A percentile compares a stretch with the other conserved stretches of the same genome.
Evolutionary conservation across 192 early-diverging fungal genomes (phyloP).

Genomic region (Coemansia sp.): DNA sequence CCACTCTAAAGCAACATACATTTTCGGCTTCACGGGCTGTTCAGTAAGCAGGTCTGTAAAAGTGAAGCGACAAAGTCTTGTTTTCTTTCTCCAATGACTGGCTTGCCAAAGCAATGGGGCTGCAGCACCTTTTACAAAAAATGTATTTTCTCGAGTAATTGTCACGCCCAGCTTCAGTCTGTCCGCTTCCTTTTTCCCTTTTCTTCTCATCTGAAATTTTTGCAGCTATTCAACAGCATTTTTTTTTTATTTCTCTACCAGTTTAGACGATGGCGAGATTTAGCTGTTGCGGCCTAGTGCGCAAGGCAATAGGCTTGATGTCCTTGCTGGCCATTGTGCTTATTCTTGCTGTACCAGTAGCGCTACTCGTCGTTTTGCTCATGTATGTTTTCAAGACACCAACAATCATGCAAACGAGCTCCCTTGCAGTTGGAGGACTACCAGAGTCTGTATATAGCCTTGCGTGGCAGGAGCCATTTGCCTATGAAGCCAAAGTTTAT

Average conservation of each 20-base stretch:
- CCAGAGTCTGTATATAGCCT: background rate
- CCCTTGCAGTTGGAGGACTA: background rate
- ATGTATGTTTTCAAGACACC: background rate
- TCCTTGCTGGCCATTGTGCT: background rate
- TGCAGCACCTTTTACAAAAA: background rate
- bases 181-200: background rate
- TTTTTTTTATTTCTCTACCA: background rate
- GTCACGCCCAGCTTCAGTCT: no score
- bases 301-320: background rate
- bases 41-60: no score
- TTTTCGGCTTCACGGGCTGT: no score
- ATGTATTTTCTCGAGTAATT: background rate
- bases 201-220: no score
- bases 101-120: background rate
- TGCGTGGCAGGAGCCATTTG: slow-evolving; percentile 14
- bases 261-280: background rate
- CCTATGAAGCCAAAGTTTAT: slow-evolving; percentile 14
- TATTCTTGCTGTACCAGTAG: background rate
- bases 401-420: background rate
- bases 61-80: background rate
- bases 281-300: no score
- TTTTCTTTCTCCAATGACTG: background rate
- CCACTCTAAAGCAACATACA: no score
- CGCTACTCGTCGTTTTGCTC: background rate
- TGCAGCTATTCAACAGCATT: background rate